These are phyloP conservation scores for Ceratobasidium sp. DNA, from an alignment of 1,284 basidiomycete species.

Conservation along the genomic window DNA sequence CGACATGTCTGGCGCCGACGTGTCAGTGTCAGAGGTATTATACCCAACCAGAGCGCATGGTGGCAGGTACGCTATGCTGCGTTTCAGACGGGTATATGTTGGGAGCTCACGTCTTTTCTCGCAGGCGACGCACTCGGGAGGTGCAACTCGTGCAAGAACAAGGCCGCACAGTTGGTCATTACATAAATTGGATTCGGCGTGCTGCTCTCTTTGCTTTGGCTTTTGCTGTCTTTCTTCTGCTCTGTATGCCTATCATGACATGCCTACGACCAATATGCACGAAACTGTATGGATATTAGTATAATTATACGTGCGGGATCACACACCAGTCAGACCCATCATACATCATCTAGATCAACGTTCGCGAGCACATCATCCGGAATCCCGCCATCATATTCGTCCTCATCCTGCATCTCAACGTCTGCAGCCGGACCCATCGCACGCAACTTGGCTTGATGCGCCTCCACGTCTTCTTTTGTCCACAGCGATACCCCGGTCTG, in stretches of 20 bases:
- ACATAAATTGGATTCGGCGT: constrained; percentile 6
- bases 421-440: constrained; percentile 57
- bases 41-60: constrained; percentile 26
- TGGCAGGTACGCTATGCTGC: neutral
- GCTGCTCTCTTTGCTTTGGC: constrained; percentile 10
- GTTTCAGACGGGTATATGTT: constrained; percentile 5
- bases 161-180: constrained; percentile 29
- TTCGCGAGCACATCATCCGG: constrained; percentile 28
- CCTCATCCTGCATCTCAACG: constrained; percentile 52
- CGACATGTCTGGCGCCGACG: constrained; percentile 16
- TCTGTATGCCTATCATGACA: neutral
- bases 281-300: neutral
- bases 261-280: neutral
- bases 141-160: constrained; percentile 28
- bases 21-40: constrained; percentile 35
- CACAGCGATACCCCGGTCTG: constrained; percentile 94
- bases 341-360: constrained; percentile 41
- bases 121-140: constrained; percentile 23
- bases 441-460: constrained; percentile 78
- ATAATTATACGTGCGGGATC: constrained; percentile 3
- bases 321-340: neutral
- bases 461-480: constrained; percentile 86
- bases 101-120: neutral
- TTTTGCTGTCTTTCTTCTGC: neutral
- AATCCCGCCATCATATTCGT: constrained; percentile 31